These are phyloP conservation scores for Penicillium sp. DNA, from an alignment of 2,329 filamentous ascomycete genomes.

Conservation along the genomic window DNA sequence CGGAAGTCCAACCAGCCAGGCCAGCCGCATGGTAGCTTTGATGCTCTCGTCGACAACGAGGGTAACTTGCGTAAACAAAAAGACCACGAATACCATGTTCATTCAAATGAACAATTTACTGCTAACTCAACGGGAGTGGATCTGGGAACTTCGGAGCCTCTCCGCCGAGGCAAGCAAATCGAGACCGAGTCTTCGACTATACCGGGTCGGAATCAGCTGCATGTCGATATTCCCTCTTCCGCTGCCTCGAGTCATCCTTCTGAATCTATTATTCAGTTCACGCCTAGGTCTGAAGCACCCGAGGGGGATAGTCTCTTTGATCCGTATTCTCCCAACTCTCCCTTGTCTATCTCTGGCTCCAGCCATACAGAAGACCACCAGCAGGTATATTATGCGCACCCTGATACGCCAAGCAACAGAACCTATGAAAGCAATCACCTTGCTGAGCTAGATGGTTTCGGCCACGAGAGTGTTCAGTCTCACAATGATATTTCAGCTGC, in stretches of 20 bases:
- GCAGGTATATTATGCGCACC: conserved; percentile 36
- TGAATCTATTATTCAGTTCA: conserved; percentile 45
- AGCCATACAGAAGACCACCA: conserved; percentile 36
- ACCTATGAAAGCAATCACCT: conserved; percentile 18
- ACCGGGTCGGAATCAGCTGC: conserved; percentile 22
- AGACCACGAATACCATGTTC: conserved; percentile 7
- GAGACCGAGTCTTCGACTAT: conserved; percentile 6
- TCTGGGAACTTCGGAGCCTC: conserved; percentile 21
- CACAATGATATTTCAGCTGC: conserved; percentile 33
- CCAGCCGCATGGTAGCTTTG: conserved; percentile 37
- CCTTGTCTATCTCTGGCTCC: conserved; percentile 23
- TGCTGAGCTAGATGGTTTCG: conserved; percentile 11
- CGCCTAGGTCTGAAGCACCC: conserved; percentile 45
- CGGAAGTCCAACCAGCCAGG: conserved; percentile 24
- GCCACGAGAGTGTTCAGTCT: conserved; percentile 8
- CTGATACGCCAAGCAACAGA: conserved; percentile 21
- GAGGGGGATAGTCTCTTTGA: conserved; percentile 26
- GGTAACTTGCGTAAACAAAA: conserved; percentile 32
- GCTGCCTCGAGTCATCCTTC: conserved; percentile 40
- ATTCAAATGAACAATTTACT: conserved; percentile 10
- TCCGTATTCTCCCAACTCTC: conserved; percentile 18
- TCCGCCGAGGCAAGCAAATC: conserved; percentile 25
- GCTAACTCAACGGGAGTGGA: conserved; percentile 43
- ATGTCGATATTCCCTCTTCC: conserved; percentile 32
- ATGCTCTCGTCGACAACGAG: conserved; percentile 46